Base-by-base conservation (phyloP, 2,329 filamentous ascomycete species). In the Corinectria fuckeliana region DNA sequence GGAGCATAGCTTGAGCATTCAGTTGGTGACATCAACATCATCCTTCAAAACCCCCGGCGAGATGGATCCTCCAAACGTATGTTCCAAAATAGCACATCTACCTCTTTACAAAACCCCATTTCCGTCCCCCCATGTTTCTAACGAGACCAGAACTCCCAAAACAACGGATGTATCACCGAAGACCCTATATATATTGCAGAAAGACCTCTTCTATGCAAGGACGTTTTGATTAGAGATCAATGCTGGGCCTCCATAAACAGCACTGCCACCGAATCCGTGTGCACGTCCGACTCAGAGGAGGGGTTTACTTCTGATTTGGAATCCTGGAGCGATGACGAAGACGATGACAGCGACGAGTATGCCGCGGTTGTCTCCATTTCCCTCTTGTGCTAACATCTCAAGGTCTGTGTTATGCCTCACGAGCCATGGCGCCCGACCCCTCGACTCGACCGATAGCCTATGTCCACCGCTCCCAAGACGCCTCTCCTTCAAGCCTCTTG, bases 311-410 rank as follows among this genome's bases (percentile, higher is more conserved):
- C 64, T 1, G 65, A 69, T 47, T 60, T 59, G 5, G 68, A 69
- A 8, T 57, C 50, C n/a, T 60, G 56, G 41, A 61, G 56, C 6
- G 66, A 68, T 8, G 57, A 70, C 18, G 68, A 69, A 16, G 61
- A 68, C 16, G 64, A 69, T 16, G 58, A 67, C 23, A 61, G 56
- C 14, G 50, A 68, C n/a, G 63, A 67, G 68, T 70, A 67, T 5
- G 60, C 16, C 3, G 18, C 23, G 23, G 13, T n/a, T 9, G 16
- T n/a, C 13, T 11, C 23, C 23, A 16, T 38, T 10, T 49, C 13
- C 11, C n/a, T 21, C 14, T 13, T 9, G 8, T 55, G 57, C 56
- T 45, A n/a, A 49, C 16, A 14, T 47, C 4, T 13, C 4, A 44
- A 70, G 68, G 25, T 61, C 66, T 21, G 57, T 65, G 5, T 52